These are phyloP conservation scores for Debaryomyces castellii DNA, from an alignment of 805 yeast genomes.

Conservation along the genomic window DNA sequence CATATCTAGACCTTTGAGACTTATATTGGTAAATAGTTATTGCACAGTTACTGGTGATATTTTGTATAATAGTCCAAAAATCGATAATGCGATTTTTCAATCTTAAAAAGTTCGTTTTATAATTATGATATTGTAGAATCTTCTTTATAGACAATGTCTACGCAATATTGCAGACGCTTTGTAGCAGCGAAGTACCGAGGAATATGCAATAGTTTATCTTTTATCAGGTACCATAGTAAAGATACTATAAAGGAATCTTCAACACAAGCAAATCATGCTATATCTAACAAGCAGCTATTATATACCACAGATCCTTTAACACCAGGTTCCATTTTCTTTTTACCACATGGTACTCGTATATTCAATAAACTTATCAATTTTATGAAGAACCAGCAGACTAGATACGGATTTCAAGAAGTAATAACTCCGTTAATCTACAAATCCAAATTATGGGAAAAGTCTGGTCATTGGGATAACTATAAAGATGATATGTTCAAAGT, in stretches of 20 bases:
- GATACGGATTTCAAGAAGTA: slow-evolving; percentile 87
- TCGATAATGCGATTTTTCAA: background rate
- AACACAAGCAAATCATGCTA: slow-evolving; percentile 38
- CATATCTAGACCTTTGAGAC: background rate
- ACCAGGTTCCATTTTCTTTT: slow-evolving; percentile 89
- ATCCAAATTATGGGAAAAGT: slow-evolving; percentile 78
- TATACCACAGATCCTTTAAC: slow-evolving; percentile 78
- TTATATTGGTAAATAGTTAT: background rate
- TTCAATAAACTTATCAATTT: slow-evolving; percentile 76
- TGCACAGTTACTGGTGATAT: background rate
- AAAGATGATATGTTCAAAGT: slow-evolving; percentile 93
- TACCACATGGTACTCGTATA: slow-evolving; percentile 89
- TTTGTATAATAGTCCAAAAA: background rate
- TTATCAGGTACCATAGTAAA: background rate
- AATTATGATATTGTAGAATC: too few species aligned
- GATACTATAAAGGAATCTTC: slow-evolving; percentile 19
- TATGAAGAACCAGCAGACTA: slow-evolving; percentile 81
- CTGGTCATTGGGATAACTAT: slow-evolving; percentile 96
- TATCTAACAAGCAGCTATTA: slow-evolving; percentile 68
- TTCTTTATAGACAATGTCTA: background rate
- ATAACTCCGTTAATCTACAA: slow-evolving; percentile 88
- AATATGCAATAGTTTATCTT: background rate
- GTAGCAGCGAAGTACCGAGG: background rate
- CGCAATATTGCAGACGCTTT: background rate
- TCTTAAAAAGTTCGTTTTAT: too few species aligned